Conservation (phyloP, 140 eudicot genomes). For the Stevia rebaudiana region DNA sequence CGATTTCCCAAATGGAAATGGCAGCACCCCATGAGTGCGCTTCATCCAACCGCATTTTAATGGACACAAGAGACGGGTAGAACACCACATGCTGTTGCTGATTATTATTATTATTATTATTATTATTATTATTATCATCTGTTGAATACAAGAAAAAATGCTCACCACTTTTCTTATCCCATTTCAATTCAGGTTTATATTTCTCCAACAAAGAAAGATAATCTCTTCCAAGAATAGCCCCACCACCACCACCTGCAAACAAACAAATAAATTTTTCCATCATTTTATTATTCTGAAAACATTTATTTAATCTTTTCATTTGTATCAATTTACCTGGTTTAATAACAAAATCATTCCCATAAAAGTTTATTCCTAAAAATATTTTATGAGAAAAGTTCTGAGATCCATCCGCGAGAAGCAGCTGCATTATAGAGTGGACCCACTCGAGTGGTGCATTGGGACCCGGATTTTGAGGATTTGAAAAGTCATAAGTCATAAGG, state of each 20-base stretch:
- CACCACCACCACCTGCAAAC: conserved; percentile 66
- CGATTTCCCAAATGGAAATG: conserved; percentile 94
- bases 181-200: conserved; percentile 59
- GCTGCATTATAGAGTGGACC: conserved; percentile 55
- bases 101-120: too few species aligned
- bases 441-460: conserved; percentile 97
- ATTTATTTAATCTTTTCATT: background rate
- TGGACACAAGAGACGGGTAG: conserved; percentile 73
- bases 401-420: conserved; percentile 40
- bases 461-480: conserved; percentile 80
- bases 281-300: background rate
- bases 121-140: conserved; percentile 21
- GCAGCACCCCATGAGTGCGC: conserved; percentile 86
- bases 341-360: conserved; percentile 74
- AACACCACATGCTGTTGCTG: conserved; percentile 37
- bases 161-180: conserved; percentile 83
- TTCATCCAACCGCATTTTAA: conserved; percentile 66
- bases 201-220: conserved; percentile 72
- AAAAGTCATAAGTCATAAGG: conserved; percentile 93
- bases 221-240: conserved; percentile 74
- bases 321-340: conserved; percentile 51
- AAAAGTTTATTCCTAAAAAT: conserved; percentile 82
- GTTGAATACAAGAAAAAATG: conserved; percentile 73
- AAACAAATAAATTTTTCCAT: background rate
- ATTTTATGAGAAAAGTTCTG: conserved; percentile 49